Base-by-base conservation (phyloP, 208 protist genomes). In the Acanthamoeba castellanii region DNA sequence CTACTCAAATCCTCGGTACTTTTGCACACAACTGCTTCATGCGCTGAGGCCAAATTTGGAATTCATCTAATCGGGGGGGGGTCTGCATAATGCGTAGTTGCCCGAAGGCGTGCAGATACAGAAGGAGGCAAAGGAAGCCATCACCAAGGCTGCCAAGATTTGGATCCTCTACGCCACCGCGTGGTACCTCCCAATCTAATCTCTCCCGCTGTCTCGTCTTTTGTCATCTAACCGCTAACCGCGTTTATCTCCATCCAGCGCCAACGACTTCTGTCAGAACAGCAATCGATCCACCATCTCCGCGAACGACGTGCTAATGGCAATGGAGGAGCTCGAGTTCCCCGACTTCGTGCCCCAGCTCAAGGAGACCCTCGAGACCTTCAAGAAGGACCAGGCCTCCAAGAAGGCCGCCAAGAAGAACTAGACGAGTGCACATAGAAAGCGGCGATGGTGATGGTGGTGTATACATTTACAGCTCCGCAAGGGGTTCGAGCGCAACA, bases 241-340 rank as follows among this genome's bases (percentile, higher is more conserved):
- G 88, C 88, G 14, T 64, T 13, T 25, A 25, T 52, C 76, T 34
- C 84, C 84, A 42, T n/a, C n/a, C 45, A 94, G 92, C 32, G 92
- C 92, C 14, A 82, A 87, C 59, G 92, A 94, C 42, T 87, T 94
- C 30, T 87, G 92, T 34, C 92, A 87, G 22, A 82, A 82, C 45
- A 94, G 92, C 92, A 87, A 94, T 32, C 66, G 92, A 13, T 70
- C 72, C 20, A 88, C 55, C 9, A 94, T 94, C 18, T 87, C 66
- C n/a, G 42, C 92, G 13, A 94, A 94, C 37, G 92, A 94, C 72
- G 92, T 94, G 37, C 92, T 94, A 5, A 70, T 70, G 52, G 92
- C 92, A 8, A 82, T 94, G 72, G 92, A 94, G 32, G 92, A 94
- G 92, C 74, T 94, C 47, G 92, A 94, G 27, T 94, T 94, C 34